Percentiles rank a stretch among this genome's conserved stretches.
Conservation (phyloP, 306 rosid species). For the Senna siamea region DNA sequence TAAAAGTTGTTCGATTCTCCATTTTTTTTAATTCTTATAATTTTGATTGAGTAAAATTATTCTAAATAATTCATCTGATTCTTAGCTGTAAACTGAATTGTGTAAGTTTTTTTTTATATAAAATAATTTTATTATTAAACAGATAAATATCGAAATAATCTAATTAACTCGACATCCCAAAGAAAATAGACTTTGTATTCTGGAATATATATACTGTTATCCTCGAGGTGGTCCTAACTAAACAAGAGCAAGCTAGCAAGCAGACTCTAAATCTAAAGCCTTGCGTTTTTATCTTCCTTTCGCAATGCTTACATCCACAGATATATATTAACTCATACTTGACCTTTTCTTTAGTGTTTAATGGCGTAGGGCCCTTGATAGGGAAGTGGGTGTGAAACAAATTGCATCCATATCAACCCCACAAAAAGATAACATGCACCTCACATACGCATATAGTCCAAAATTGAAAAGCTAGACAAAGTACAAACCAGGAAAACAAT, state of each 20-base stretch:
- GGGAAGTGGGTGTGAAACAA: conserved; percentile 42
- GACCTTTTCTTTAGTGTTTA: conserved; percentile 47
- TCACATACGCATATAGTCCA: conserved; percentile 31
- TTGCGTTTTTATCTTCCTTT: conserved; percentile 50
- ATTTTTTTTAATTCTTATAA: too few species aligned
- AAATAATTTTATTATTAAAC: too few species aligned
- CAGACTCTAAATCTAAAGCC: conserved; percentile 7
- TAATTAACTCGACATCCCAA: too few species aligned
- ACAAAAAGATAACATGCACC: conserved; percentile 39
- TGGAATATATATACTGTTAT: conserved; percentile 1
- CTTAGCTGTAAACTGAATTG: too few species aligned
- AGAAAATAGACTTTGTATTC: too few species aligned
- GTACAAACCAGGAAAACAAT: conserved; percentile 45
- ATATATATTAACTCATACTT: background rate
- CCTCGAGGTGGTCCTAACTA: conserved; percentile 61
- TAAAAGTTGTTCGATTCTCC: too few species aligned
- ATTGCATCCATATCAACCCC: conserved; percentile 34
- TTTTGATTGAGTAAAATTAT: too few species aligned
- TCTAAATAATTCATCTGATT: too few species aligned
- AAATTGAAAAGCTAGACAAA: conserved; percentile 36
- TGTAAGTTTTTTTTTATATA: too few species aligned
- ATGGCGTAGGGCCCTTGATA: conserved; percentile 49
- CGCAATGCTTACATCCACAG: conserved; percentile 47
- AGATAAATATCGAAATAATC: too few species aligned
- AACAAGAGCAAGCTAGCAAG: background rate